These are phyloP conservation scores for Candida takata DNA, from an alignment of 805 yeast genomes.

Conservation along the genomic window DNA sequence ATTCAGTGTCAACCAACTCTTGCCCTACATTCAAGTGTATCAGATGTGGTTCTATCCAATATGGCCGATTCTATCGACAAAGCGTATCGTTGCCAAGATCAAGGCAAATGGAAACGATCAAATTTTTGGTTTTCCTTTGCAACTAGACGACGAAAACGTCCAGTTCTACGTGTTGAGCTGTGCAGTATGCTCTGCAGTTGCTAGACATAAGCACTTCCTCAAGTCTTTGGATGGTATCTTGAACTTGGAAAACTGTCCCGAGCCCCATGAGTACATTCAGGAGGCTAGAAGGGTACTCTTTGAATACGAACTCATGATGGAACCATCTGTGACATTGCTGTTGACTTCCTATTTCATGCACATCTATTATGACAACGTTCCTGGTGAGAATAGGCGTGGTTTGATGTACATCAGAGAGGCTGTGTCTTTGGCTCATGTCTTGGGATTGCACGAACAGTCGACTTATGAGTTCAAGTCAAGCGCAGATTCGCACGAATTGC, in stretches of 20 bases:
- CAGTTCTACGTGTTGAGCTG: conserved; percentile 18
- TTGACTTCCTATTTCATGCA: conserved; percentile 18
- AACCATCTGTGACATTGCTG: conserved; percentile 11
- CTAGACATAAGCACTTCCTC: conserved; percentile 18
- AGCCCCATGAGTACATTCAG: conserved; percentile 15
- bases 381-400: conserved; percentile 12
- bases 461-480: conserved; percentile 7
- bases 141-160: conserved; percentile 7
- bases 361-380: conserved; percentile 17
- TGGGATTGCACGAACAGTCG: conserved; percentile 17
- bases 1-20: conserved; percentile 15
- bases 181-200: conserved; percentile 20
- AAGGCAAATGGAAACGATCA: conserved; percentile 1
- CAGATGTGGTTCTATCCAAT: conserved; percentile 23
- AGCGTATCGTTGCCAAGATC: conserved; percentile 12
- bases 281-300: conserved; percentile 18
- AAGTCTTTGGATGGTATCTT: conserved; percentile 14
- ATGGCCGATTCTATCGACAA: conserved; percentile 21
- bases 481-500: conserved; percentile 17
- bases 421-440: conserved; percentile 17
- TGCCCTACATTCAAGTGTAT: conserved; percentile 19
- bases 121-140: conserved; percentile 5
- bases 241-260: conserved; percentile 14
- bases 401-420: conserved; percentile 20
- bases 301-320: conserved; percentile 14